Evolutionary conservation across 2,329 filamentous ascomycete species (phyloP).

Genomic region (Xylariaceae sp.): DNA sequence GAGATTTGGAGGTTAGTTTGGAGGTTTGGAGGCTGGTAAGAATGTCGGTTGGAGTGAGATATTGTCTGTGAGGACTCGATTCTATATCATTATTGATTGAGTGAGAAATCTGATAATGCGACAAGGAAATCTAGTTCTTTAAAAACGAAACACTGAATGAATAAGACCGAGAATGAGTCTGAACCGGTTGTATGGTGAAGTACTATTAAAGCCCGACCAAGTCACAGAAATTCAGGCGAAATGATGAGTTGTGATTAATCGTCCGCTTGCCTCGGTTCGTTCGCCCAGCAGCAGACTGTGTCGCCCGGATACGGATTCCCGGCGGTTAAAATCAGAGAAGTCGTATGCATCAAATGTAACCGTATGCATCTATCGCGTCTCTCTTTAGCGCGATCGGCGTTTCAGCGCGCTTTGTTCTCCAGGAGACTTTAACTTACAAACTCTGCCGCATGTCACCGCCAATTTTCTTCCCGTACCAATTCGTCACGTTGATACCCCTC

Average conservation of each 20-base stretch:
- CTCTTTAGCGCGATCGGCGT: not conserved
- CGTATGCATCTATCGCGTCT: not conserved
- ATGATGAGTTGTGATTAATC: no score
- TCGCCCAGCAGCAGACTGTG: no score
- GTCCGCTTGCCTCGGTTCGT: no score
- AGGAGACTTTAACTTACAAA: not conserved
- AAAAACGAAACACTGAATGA: no score
- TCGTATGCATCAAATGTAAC: not conserved
- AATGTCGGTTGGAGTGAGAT: not conserved
- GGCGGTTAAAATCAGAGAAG: no score
- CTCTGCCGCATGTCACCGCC: constrained; percentile 22
- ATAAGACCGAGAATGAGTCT: no score
- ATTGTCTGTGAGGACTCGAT: not conserved
- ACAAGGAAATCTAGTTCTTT: not conserved
- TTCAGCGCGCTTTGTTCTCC: not conserved
- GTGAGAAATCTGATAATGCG: not conserved
- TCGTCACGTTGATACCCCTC: not conserved
- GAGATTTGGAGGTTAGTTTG: not conserved
- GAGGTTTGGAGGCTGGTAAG: no score
- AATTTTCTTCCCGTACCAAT: constrained; percentile 23
- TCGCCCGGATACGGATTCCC: no score
- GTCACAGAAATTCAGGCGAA: no score
- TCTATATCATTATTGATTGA: not conserved
- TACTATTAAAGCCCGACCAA: no score
- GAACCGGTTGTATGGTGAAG: no score